phyloP scores from a whole-genome alignment of 1,139 yeast species.

The Suhomyces guaymorum region DNA sequence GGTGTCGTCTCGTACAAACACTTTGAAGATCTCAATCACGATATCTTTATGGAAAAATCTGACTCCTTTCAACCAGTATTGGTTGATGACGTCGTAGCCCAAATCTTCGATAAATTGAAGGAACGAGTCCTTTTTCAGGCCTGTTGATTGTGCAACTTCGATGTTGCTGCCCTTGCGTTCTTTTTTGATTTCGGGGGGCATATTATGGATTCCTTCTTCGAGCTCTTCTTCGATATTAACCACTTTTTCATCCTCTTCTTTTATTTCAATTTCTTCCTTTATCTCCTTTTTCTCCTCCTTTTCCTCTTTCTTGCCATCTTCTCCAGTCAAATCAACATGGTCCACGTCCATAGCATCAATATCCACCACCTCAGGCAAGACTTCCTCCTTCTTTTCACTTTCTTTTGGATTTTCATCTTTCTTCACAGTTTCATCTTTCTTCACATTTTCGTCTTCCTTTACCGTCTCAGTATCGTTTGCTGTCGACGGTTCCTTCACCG shows the following conservation, averaged over 20 bases:
- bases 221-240: no score
- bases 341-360: conserved; percentile 12
- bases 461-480: no score
- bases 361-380: conserved; percentile 1
- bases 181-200: no score
- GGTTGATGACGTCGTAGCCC: conserved; percentile 69
- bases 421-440: neutral
- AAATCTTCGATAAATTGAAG: conserved; percentile 58
- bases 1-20: conserved; percentile 46
- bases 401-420: conserved; percentile 2
- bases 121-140: conserved; percentile 36
- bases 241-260: neutral
- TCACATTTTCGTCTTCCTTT: neutral
- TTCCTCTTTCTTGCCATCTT: conserved; percentile 9
- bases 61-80: conserved; percentile 66
- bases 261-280: neutral
- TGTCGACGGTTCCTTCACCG: conserved; percentile 19
- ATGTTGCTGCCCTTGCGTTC: no score
- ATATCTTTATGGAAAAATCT: conserved; percentile 66
- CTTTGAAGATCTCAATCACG: conserved; percentile 59
- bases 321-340: conserved; percentile 9
- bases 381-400: neutral
- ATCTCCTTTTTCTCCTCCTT: neutral
- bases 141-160: no score
- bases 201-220: no score